Conservation (phyloP, 495 filamentous ascomycete genomes). For the Cryomyces antarcticus region DNA sequence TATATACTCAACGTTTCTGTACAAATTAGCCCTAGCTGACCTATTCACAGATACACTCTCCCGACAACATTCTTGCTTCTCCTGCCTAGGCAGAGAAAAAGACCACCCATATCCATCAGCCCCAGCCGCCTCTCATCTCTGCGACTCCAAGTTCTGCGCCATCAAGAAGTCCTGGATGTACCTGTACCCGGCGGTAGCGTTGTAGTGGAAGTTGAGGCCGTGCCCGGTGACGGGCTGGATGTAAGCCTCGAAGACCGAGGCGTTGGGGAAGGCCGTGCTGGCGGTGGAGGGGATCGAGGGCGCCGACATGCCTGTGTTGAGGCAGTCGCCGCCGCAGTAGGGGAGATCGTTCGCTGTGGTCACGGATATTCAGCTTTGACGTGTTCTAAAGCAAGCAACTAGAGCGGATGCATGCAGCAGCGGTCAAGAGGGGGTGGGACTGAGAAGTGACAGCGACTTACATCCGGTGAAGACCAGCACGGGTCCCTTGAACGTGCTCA, state of each 20-base stretch:
- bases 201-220: neutral
- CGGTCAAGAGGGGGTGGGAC: too few relatives aligned
- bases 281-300: constrained; percentile 4
- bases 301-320: constrained; percentile 2
- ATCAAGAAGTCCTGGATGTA: neutral
- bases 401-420: too few relatives aligned
- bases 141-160: neutral
- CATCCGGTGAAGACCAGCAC: constrained; percentile 10
- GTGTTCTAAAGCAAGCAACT: too few relatives aligned
- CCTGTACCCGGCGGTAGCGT: neutral
- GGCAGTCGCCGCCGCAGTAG: constrained; percentile 15
- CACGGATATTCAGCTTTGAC: too few relatives aligned
- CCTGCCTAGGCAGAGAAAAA: too few relatives aligned
- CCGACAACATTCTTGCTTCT: too few relatives aligned
- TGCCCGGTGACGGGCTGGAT: constrained; percentile 2
- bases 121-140: neutral
- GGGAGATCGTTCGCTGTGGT: constrained; percentile 5
- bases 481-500: constrained; percentile 8
- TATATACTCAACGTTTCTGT: too few relatives aligned
- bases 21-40: too few relatives aligned
- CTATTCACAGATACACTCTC: too few relatives aligned
- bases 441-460: neutral
- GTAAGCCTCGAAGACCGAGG: constrained; percentile 4
- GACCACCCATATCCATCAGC: too few relatives aligned
- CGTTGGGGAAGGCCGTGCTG: constrained; percentile 4